A percentile compares a stretch with the other conserved stretches of the same genome.
These are phyloP conservation scores for Puccinia novopanici DNA, from an alignment of 1,284 basidiomycete genomes.

Conservation along the genomic window DNA sequence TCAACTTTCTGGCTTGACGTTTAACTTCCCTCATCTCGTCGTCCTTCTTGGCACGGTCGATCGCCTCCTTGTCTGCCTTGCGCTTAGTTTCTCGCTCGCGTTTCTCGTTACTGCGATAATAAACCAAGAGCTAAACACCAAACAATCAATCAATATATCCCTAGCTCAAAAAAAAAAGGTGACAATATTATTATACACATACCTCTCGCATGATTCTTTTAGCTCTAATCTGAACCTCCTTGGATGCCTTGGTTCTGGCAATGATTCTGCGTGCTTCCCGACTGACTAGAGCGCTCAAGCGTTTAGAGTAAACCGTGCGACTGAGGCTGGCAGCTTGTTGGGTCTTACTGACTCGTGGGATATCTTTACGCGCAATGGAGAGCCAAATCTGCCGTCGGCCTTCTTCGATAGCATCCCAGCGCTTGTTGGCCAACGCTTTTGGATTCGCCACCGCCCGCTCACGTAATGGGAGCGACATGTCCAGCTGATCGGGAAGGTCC, in stretches of 20 bases:
- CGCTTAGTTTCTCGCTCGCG: conserved; percentile 81
- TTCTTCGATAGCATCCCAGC: too few relatives aligned
- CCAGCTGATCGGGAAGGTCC: too few relatives aligned
- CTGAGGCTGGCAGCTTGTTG: too few relatives aligned
- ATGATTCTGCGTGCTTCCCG: conserved; percentile 80
- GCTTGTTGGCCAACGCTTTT: too few relatives aligned
- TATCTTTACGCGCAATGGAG: too few relatives aligned
- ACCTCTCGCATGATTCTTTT: conserved; percentile 74
- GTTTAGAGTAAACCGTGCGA: too few relatives aligned
- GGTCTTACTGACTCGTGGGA: too few relatives aligned
- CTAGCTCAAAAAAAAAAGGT: too few relatives aligned
- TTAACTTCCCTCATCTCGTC: conserved; percentile 96
- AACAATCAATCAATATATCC: background rate
- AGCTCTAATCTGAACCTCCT: conserved; percentile 83
- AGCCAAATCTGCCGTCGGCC: too few relatives aligned
- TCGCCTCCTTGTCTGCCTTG: conserved; percentile 89
- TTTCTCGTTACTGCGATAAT: conserved; percentile 98
- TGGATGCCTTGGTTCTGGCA: conserved; percentile 77
- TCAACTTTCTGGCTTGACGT: conserved; percentile 91
- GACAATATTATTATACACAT: conserved; percentile 55
- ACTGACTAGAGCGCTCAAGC: conserved; percentile 72
- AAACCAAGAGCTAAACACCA: conserved; percentile 75
- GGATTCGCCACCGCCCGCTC: too few relatives aligned
- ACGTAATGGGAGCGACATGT: too few relatives aligned
- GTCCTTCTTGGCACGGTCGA: conserved; percentile 84